Conservation (phyloP, 495 filamentous ascomycete species). For the Neurospora sp. region DNA sequence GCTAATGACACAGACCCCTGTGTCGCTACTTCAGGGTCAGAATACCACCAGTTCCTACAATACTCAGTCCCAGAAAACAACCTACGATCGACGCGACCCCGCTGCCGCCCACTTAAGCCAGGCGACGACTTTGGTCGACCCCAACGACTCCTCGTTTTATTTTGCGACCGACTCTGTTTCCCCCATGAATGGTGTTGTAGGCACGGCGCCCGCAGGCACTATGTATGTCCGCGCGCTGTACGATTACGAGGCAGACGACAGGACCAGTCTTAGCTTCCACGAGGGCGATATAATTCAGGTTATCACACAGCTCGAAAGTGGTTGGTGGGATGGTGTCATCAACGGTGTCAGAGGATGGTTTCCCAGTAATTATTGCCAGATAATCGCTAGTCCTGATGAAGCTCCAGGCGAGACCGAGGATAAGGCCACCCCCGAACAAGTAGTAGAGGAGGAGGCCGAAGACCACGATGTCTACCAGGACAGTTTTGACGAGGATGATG, state of each 20-base stretch:
- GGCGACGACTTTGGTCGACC: slow-evolving; percentile 26
- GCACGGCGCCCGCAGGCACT: slow-evolving; percentile 60
- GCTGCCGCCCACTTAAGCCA: slow-evolving; percentile 19
- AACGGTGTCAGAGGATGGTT: slow-evolving; percentile 94
- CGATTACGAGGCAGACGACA: slow-evolving; percentile 94
- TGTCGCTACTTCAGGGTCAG: slow-evolving; percentile 38
- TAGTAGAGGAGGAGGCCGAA: slow-evolving; percentile 58
- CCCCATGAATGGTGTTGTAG: slow-evolving; percentile 61
- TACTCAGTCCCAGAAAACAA: slow-evolving; percentile 14
- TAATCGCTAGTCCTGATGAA: slow-evolving; percentile 67
- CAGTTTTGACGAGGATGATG: slow-evolving; percentile 22
- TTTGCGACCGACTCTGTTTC: slow-evolving; percentile 13
- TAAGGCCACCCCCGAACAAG: background rate
- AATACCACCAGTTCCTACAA: slow-evolving; percentile 28
- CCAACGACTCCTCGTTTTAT: slow-evolving; percentile 11
- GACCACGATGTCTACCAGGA: slow-evolving; percentile 35
- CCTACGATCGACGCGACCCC: slow-evolving; percentile 3
- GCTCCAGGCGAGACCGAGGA: slow-evolving; percentile 55
- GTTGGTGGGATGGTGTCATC: slow-evolving; percentile 99
- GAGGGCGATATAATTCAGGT: slow-evolving; percentile 96
- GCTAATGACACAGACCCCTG: slow-evolving; percentile 43
- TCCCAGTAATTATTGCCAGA: slow-evolving; percentile 93
- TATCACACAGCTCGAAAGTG: slow-evolving; percentile 92
- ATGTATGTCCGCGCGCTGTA: slow-evolving; percentile 94
- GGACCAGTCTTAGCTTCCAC: slow-evolving; percentile 90